Percentiles rank a stretch among this genome's conserved stretches.
These are phyloP conservation scores for Erodium maritimum DNA, from an alignment of 345 rosid genomes.

Conservation along the genomic window DNA sequence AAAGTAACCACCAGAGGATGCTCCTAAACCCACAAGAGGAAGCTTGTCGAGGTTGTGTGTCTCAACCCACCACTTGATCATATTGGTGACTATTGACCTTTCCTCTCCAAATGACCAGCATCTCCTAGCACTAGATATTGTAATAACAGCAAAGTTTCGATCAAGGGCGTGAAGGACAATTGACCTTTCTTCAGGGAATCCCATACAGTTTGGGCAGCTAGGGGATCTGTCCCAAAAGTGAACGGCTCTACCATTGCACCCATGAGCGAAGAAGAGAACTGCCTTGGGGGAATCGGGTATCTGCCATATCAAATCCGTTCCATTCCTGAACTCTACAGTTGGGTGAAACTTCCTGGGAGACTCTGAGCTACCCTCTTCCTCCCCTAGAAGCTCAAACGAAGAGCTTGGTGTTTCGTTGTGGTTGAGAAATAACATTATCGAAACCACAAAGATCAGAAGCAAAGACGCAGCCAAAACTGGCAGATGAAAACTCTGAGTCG, in stretches of 20 bases:
- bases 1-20: slow-evolving; percentile 91
- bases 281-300: slow-evolving; percentile 72
- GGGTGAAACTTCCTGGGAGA: slow-evolving; percentile 29
- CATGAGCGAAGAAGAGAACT: slow-evolving; percentile 78
- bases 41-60: slow-evolving; percentile 44
- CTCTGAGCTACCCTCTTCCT: slow-evolving; percentile 28
- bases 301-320: slow-evolving; percentile 68
- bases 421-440: slow-evolving; percentile 17
- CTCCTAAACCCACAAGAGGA: slow-evolving; percentile 84
- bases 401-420: slow-evolving; percentile 15
- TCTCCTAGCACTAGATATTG: slow-evolving; percentile 52
- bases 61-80: slow-evolving; percentile 49
- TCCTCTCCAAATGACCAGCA: slow-evolving; percentile 77
- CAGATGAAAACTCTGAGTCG: slow-evolving; percentile 17
- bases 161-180: slow-evolving; percentile 55
- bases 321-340: slow-evolving; percentile 46
- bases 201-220: slow-evolving; percentile 48
- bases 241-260: slow-evolving; percentile 67
- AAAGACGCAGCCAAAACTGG: slow-evolving; percentile 18
- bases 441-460: slow-evolving; percentile 21
- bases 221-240: slow-evolving; percentile 81
- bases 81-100: slow-evolving; percentile 30
- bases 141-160: slow-evolving; percentile 46
- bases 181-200: slow-evolving; percentile 73
- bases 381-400: slow-evolving; percentile 10